Base-by-base conservation (phyloP, 805 yeast species). In the Candida ipomoeae region DNA sequence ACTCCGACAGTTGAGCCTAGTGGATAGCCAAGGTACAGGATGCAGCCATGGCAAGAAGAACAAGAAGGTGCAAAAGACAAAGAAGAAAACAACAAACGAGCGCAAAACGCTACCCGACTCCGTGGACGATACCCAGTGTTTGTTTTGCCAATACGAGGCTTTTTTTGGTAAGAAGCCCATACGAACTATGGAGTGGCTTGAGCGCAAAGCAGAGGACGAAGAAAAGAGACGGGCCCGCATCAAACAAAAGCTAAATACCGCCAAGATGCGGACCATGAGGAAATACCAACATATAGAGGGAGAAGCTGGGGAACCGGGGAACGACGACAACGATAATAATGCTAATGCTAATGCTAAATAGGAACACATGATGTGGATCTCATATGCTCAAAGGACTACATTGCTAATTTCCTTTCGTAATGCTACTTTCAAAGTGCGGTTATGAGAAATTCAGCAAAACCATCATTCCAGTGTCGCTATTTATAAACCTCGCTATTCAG, bases 61-160 rank as follows among this genome's bases (percentile, higher is more conserved):
- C 50, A 51, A 52, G 34, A 52, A 49, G 13, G 20, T 40, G 53
- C 51, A 40, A 38, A 50, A 40, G 49, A 50, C 46, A 45, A 44
- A 46, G 48, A 52, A 43, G 53, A 54, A 48, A 46, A 15, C 43
- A n/a, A 40, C 43, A n/a, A 26, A 40, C 34, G 43, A 42, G 18
- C 45, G 38, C n/a, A 18, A 33, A 10, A 32, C n/a, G 6, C 26
- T 42, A n/a, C 10, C 38, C 17, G 37, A 14, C 7, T 42, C 45
- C 10, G 45, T 42, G 32, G 45, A 42, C 21, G 45, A 42, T n/a
- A 42, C 38, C 13, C 45, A 32, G 13, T 79, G 84, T 58, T 62
- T 77, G 53, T 71, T 79, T 48, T 79, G 84, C 61, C 81, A 79
- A 55, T 79, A 78, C 59, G 80, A 78, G 57, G 68, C 72, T 46